Conservation (phyloP, 2,329 filamentous ascomycete genomes). For the Fusarium albosuccineum region DNA sequence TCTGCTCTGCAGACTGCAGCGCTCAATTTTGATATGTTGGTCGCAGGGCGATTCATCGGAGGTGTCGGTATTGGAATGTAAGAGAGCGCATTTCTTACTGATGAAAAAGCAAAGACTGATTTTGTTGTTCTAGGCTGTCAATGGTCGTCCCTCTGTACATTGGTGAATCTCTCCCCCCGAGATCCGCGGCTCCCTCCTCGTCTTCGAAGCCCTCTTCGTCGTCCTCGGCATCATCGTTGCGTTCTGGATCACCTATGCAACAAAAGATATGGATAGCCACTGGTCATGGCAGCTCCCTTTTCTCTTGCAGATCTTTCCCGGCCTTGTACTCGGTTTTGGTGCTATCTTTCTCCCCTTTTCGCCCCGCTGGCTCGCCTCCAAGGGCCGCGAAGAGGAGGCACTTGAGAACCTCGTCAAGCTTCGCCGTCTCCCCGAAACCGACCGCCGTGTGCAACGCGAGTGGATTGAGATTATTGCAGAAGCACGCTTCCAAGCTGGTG, state of each 20-base stretch:
- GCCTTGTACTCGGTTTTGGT: conserved; percentile 1
- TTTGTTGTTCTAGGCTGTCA: background rate
- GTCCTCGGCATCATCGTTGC: conserved; percentile 40
- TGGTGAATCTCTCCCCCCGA: conserved; percentile 2
- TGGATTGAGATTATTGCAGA: conserved; percentile 27
- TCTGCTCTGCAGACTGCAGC: background rate
- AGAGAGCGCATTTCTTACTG: too few species aligned
- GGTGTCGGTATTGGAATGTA: conserved; percentile 5
- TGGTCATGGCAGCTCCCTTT: conserved; percentile 20
- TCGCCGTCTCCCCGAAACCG: conserved; percentile 31
- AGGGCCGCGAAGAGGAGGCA: conserved; percentile 14
- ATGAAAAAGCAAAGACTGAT: too few species aligned
- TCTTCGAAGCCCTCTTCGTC: conserved; percentile 6
- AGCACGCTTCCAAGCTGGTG: conserved; percentile 2
- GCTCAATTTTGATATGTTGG: conserved; percentile 4
- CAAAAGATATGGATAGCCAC: conserved; percentile 29
- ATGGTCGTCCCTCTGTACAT: conserved; percentile 3
- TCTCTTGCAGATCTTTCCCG: conserved; percentile 15
- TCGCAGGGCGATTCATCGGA: background rate
- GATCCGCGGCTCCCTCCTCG: conserved; percentile 6
- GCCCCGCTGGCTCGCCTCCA: conserved; percentile 15
- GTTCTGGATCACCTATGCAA: conserved; percentile 46
- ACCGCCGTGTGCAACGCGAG: conserved; percentile 33
- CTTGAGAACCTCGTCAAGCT: conserved; percentile 27
- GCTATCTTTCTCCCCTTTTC: conserved; percentile 8